Evolutionary conservation across 164 flowering plant species (phyloP), one percentile per base, ranked within the genome.

Genomic region (Protea cynaroides): DNA sequence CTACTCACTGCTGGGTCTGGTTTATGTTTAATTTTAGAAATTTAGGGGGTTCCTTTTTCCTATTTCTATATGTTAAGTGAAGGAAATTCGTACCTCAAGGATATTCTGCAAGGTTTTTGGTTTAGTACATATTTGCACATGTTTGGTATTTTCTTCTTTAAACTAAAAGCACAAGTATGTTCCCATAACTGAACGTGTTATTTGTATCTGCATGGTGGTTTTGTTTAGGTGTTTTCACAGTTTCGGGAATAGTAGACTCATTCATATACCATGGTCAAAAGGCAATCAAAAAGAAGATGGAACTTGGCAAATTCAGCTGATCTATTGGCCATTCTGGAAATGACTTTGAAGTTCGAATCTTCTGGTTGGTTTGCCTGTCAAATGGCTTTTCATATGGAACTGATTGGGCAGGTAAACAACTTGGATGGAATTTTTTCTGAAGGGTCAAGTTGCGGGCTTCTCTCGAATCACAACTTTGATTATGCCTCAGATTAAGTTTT

Each of bases 241-340:
- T 89, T 51, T 83, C 92, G 0, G 96, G 92, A 22, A 89, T 89
- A 66, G n/a, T 89, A 25, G 92, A 89, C 68, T 77, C 96, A 18
- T 86, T 89, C 61, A 64, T 89, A 66, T 89, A 86, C 69, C 96
- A 89, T 73, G 90, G 96, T 60, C 92, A 84, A 63, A 86, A 59
- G 76, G 92, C 88, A 36, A 86, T 88, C 58, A 83, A 75, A 79
- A 84, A 84, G 84, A 88, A 88, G 78, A 83, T 86, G 84, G 94
- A 88, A 74, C 69, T 88, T 23, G 91, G 94, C 24, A 88, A 88
- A 69, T 86, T 88, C 47, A 78, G 86, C 47, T 88, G 79, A 85
- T 13, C 21, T 10, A 40, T 25, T 44, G 22, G 59, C 25, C 23
- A 43, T 59, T 11, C 1, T 7, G 22, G 34, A 29, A 29, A 29